Percentiles rank a stretch among this genome's conserved stretches.
Conservation (phyloP, 176 grass and related monocot species). For the Cenchrus purpureus region DNA sequence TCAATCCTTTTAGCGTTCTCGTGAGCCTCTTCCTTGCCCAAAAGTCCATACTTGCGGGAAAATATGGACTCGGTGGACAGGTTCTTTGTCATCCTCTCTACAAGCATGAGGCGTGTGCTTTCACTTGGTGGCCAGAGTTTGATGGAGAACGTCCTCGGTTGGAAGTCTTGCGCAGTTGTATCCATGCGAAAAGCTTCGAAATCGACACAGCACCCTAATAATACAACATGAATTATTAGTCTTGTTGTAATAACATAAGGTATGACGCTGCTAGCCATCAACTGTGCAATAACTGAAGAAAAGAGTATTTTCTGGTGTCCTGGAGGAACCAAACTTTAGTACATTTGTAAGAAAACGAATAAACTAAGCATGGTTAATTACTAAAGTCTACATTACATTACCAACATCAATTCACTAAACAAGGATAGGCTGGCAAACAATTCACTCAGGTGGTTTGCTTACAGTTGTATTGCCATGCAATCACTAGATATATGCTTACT, state of each 20-base stretch:
- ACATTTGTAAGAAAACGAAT: neutral
- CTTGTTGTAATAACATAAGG: neutral
- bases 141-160: slow-evolving; percentile 1
- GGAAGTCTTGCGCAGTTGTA: neutral
- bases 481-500: no score
- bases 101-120: neutral
- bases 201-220: neutral
- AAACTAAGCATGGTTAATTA: neutral
- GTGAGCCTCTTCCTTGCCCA: neutral
- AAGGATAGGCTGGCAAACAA: neutral
- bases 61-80: neutral
- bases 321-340: neutral
- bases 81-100: neutral
- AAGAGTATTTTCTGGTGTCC: neutral
- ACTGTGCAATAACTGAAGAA: neutral
- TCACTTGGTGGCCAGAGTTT: slow-evolving; percentile 1
- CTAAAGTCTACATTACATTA: neutral
- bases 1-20: neutral
- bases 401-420: neutral
- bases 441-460: no score
- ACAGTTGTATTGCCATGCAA: no score
- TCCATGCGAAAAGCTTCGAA: neutral
- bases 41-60: neutral
- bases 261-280: neutral
- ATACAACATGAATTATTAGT: neutral